A percentile compares a stretch with the other conserved stretches of the same genome.
Conservation (phyloP, 345 rosid species). For the Erodium maritimum region DNA sequence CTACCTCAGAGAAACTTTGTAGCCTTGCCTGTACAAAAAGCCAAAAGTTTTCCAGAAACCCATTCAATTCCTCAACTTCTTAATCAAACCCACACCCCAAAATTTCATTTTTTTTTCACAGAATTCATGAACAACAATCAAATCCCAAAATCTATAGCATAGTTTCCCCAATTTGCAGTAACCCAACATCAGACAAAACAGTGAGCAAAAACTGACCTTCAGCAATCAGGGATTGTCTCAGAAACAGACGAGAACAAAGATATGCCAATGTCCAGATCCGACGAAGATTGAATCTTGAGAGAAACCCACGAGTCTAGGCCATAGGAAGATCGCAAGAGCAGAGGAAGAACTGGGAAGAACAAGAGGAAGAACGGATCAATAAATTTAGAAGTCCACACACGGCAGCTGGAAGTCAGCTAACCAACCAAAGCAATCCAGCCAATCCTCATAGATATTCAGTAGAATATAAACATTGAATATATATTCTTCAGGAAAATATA, state of each 20-base stretch:
- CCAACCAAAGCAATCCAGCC: conserved; percentile 3
- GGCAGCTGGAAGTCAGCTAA: conserved; percentile 15
- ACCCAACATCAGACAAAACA: neutral
- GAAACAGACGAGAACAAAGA: neutral
- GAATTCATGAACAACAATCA: neutral
- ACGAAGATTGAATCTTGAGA: neutral
- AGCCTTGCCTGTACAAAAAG: too few relatives aligned
- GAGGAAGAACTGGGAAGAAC: too few relatives aligned
- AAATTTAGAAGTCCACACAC: conserved; percentile 9
- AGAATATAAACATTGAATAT: too few relatives aligned
- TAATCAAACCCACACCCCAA: too few relatives aligned
- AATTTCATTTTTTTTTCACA: neutral
- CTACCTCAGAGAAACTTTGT: neutral
- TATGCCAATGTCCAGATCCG: neutral
- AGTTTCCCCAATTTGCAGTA: neutral
- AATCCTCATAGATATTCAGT: neutral
- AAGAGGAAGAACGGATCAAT: neutral
- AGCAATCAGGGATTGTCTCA: too few relatives aligned
- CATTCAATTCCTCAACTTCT: too few relatives aligned
- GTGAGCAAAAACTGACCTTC: too few relatives aligned
- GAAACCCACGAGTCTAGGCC: neutral
- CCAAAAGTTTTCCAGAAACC: too few relatives aligned
- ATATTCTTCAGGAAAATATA: too few relatives aligned
- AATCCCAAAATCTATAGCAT: neutral
- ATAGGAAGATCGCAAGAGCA: too few relatives aligned